Conservation (phyloP, 2,329 filamentous ascomycete species). For the Diplodia scrobiculata region DNA sequence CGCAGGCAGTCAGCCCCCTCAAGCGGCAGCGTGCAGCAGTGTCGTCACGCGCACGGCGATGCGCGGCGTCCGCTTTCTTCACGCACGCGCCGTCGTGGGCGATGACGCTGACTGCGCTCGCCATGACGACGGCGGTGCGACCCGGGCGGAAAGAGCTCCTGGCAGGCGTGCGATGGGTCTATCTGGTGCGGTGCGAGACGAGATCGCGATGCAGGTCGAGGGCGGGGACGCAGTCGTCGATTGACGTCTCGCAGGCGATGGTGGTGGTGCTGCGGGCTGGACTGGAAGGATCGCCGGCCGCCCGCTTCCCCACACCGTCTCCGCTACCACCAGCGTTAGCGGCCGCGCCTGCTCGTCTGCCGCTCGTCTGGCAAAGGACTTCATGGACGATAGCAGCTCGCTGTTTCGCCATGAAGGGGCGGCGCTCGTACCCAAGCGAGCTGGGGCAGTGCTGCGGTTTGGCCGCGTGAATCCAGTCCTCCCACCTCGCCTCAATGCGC, state of each 20-base stretch:
- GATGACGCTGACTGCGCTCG: conserved; percentile 20
- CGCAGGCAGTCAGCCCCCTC: conserved; percentile 27
- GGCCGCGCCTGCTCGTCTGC: neutral
- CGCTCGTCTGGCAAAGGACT: neutral
- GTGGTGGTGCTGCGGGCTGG: conserved; percentile 8
- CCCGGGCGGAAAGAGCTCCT: conserved; percentile 11
- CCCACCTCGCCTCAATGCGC: neutral
- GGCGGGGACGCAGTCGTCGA: neutral
- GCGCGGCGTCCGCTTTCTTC: conserved; percentile 19
- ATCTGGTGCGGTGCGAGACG: neutral
- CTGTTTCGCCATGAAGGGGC: neutral
- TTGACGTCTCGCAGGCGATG: neutral
- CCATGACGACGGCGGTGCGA: conserved; percentile 14
- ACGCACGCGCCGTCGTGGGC: conserved; percentile 2
- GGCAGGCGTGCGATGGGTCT: neutral
- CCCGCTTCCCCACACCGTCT: conserved; percentile 7
- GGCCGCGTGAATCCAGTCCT: neutral
- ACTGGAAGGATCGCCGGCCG: conserved; percentile 10
- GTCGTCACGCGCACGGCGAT: conserved; percentile 15
- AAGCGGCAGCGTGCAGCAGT: conserved; percentile 20
- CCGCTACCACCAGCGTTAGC: conserved; percentile 11
- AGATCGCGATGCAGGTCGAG: conserved; percentile 3
- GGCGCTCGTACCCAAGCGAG: neutral
- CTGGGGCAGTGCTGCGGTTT: conserved; percentile 3
- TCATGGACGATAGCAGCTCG: neutral